Percentiles rank a stretch among this genome's conserved stretches.
These are phyloP conservation scores for Papiliotrema nemorosa DNA, from an alignment of 1,284 basidiomycete species.

Conservation along the genomic window DNA sequence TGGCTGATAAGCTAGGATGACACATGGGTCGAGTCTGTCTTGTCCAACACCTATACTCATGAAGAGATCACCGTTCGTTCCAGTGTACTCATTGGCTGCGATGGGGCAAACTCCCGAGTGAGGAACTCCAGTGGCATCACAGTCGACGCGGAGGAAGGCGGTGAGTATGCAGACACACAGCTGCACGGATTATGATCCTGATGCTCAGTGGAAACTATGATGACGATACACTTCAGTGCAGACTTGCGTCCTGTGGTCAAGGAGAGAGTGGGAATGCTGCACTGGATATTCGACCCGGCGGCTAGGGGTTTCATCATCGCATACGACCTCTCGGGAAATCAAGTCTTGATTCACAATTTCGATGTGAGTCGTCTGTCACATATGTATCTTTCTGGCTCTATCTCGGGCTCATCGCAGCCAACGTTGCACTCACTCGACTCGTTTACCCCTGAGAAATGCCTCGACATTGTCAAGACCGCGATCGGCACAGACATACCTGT, in stretches of 20 bases:
- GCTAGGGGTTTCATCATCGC: constrained; percentile 26
- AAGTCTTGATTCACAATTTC: constrained; percentile 27
- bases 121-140: constrained; percentile 16
- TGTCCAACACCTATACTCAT: constrained; percentile 25
- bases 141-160: constrained; percentile 23
- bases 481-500: constrained; percentile 20
- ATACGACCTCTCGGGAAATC: constrained; percentile 26
- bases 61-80: constrained; percentile 15
- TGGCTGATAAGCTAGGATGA: background rate
- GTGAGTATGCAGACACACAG: background rate
- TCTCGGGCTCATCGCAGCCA: constrained; percentile 3
- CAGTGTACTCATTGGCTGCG: constrained; percentile 19
- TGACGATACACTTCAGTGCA: constrained; percentile 27
- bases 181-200: too few relatives aligned
- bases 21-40: constrained; percentile 3
- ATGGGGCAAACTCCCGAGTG: constrained; percentile 26
- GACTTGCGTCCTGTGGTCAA: constrained; percentile 22
- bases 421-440: constrained; percentile 13
- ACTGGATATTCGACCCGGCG: constrained; percentile 28
- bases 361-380: constrained; percentile 15
- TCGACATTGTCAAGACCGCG: constrained; percentile 19
- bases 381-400: too few relatives aligned
- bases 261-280: constrained; percentile 21
- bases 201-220: constrained; percentile 15
- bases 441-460: constrained; percentile 22